phyloP scores from a whole-genome alignment of 305 asterid genomes.

The Fraxinus floribunda region DNA sequence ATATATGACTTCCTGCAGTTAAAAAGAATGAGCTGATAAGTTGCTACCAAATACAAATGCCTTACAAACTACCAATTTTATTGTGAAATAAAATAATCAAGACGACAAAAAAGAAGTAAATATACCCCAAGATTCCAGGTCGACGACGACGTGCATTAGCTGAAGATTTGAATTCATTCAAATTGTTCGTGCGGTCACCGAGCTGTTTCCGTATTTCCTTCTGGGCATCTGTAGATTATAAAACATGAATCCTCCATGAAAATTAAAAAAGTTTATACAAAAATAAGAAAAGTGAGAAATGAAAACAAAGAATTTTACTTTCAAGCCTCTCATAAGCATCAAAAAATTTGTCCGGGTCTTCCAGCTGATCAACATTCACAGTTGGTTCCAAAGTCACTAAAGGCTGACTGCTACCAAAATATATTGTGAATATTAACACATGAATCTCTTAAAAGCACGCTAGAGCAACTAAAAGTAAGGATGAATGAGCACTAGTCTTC shows the following conservation, averaged over 20 bases:
- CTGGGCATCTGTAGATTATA: conserved; percentile 55
- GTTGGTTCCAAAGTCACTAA: conserved; percentile 42
- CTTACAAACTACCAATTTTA: conserved; percentile 4
- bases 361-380: conserved; percentile 43
- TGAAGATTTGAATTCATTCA: conserved; percentile 38
- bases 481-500: conserved; percentile 8
- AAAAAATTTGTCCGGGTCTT: conserved; percentile 72
- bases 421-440: conserved; percentile 3
- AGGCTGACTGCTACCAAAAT: conserved; percentile 54
- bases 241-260: conserved; percentile 2
- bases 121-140: conserved; percentile 76
- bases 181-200: conserved; percentile 43
- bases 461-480: background rate
- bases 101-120: conserved; percentile 5
- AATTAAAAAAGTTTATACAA: conserved; percentile 7
- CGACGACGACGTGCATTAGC: conserved; percentile 48
- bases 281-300: background rate
- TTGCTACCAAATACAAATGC: conserved; percentile 1
- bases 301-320: conserved; percentile 41
- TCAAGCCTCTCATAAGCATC: conserved; percentile 61
- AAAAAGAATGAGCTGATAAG: conserved; percentile 16
- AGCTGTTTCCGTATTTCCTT: conserved; percentile 64
- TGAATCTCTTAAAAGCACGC: background rate
- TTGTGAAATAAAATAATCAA: conserved; percentile 22
- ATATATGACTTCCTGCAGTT: conserved; percentile 53